These are phyloP conservation scores for Schizosaccharomyces osmophilus DNA, from an alignment of 805 yeast species.

Conservation along the genomic window DNA sequence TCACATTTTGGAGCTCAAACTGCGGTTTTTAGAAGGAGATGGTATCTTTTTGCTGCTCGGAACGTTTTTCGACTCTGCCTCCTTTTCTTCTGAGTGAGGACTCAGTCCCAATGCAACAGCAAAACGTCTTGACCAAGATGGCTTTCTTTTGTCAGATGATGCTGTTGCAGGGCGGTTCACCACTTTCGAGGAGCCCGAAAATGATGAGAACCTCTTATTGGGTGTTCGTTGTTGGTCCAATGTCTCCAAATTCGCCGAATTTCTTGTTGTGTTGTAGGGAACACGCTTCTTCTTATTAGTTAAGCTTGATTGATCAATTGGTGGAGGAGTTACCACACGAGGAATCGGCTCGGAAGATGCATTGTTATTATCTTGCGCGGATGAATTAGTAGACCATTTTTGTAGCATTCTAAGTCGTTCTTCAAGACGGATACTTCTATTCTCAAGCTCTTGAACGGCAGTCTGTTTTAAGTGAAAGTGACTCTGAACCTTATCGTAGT, in stretches of 20 bases:
- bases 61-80: background rate
- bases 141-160: background rate
- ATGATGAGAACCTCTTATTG: background rate
- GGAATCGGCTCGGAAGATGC: too few relatives aligned
- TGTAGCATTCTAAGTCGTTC: background rate
- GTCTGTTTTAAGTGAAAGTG: background rate
- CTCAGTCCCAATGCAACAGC: background rate
- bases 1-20: background rate
- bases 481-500: background rate
- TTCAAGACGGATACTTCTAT: background rate
- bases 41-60: too few relatives aligned
- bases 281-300: background rate
- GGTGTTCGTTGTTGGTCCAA: background rate
- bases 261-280: background rate
- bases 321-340: too few relatives aligned
- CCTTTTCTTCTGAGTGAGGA: background rate
- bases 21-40: background rate
- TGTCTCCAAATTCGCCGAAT: background rate
- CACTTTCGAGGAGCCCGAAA: background rate
- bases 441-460: background rate
- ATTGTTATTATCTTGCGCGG: too few relatives aligned
- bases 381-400: background rate
- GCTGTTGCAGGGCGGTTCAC: background rate
- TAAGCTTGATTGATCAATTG: too few relatives aligned
- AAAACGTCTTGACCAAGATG: background rate